Percentiles rank a stretch among this genome's conserved stretches.
Conservation (phyloP, 2,329 filamentous ascomycete species). For the Monilinia fructigena region DNA sequence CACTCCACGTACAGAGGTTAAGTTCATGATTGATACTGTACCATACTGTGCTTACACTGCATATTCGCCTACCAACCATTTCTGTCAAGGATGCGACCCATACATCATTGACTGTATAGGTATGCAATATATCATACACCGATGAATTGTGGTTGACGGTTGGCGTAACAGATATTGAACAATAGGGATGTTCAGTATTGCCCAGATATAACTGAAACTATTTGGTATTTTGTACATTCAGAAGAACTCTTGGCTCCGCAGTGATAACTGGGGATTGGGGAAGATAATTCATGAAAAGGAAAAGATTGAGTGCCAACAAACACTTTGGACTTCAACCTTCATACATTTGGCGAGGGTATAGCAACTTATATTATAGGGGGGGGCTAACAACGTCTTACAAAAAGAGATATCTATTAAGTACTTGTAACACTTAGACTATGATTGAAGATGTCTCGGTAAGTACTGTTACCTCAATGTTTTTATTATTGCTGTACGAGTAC, state of each 20-base stretch:
- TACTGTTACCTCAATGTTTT: not conserved
- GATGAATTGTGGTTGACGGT: conserved; percentile 1
- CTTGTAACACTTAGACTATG: not conserved
- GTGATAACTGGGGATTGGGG: not conserved
- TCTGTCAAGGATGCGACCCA: conserved; percentile 12
- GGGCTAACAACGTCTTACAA: not conserved
- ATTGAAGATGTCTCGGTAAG: conserved; percentile 11
- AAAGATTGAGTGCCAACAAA: not conserved
- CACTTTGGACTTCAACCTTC: not conserved
- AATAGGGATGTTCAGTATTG: not conserved
- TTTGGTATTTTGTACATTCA: conserved; percentile 1
- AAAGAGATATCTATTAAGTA: not conserved
- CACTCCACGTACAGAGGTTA: conserved; percentile 13
- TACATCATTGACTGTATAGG: conserved; percentile 9
- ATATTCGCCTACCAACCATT: conserved; percentile 7
- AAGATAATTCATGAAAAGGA: not conserved
- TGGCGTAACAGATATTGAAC: conserved; percentile 12
- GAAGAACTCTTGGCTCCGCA: not conserved
- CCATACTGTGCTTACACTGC: not conserved
- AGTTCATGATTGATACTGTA: conserved; percentile 9
- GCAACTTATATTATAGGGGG: conserved; percentile 1
- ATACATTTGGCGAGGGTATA: not conserved
- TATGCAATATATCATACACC: conserved; percentile 13
- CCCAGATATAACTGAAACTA: conserved; percentile 1
- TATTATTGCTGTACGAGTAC: no score